Percentiles rank a stretch among this genome's conserved stretches.
phyloP scores from a whole-genome alignment of 1,139 yeast genomes.

The Chernovozyma aurita region DNA sequence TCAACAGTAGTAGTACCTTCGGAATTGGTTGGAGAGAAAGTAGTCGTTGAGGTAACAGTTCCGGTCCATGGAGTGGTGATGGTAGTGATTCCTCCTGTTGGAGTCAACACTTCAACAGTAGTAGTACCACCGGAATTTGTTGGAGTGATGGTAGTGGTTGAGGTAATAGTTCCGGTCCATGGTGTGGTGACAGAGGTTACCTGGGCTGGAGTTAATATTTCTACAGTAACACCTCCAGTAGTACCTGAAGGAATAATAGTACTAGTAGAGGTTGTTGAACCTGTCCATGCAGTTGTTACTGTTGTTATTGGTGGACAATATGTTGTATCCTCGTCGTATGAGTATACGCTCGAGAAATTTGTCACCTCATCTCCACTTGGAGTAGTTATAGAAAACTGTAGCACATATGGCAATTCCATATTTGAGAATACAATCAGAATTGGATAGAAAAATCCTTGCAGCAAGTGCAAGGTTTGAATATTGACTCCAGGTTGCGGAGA shows the following conservation, averaged over 20 bases:
- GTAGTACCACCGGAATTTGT: too few relatives aligned
- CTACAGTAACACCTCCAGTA: conserved; percentile 1
- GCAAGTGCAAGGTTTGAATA: not conserved
- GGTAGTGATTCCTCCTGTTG: too few relatives aligned
- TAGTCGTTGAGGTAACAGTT: conserved; percentile 2
- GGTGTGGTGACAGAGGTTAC: too few relatives aligned
- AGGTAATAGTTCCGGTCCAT: too few relatives aligned
- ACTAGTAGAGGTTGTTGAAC: conserved; percentile 1
- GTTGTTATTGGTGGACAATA: conserved; percentile 2
- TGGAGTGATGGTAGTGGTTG: too few relatives aligned
- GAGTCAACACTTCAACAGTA: too few relatives aligned
- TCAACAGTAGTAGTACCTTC: conserved; percentile 4
- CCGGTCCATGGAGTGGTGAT: too few relatives aligned
- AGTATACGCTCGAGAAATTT: conserved; percentile 5
- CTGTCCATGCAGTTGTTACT: conserved; percentile 3
- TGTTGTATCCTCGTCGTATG: conserved; percentile 1
- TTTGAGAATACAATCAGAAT: conserved; percentile 3
- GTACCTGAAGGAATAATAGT: not conserved
- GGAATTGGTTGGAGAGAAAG: not conserved
- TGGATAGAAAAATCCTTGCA: conserved; percentile 9
- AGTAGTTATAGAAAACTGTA: conserved; percentile 1
- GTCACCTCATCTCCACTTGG: conserved; percentile 5
- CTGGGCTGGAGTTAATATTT: too few relatives aligned
- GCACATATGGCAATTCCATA: conserved; percentile 11
- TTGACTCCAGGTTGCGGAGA: not conserved